phyloP scores from a whole-genome alignment of 208 protist species.

The Wallacemonas sp. region DNA sequence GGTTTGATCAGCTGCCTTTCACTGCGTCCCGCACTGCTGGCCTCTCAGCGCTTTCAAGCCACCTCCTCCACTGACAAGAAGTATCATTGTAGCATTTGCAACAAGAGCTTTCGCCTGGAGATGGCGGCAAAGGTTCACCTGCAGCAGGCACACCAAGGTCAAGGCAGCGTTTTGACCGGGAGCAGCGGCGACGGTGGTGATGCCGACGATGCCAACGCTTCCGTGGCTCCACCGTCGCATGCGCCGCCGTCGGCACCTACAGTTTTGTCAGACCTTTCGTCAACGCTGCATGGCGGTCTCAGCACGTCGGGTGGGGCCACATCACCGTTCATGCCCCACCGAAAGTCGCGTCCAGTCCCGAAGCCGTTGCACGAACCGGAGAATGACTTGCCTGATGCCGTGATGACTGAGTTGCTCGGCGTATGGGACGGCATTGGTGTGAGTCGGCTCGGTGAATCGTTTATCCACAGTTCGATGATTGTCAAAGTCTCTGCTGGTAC shows the following conservation, averaged over 20 bases:
- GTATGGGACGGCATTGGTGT: slow-evolving; percentile 83
- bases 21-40: no score
- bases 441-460: slow-evolving; percentile 56
- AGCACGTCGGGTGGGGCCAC: background rate
- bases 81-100: slow-evolving; percentile 88
- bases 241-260: slow-evolving; percentile 3
- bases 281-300: background rate
- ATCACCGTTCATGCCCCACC: slow-evolving; percentile 11
- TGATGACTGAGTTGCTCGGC: slow-evolving; percentile 67
- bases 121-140: slow-evolving; percentile 88
- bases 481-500: slow-evolving; percentile 82
- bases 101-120: slow-evolving; percentile 84
- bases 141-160: slow-evolving; percentile 77
- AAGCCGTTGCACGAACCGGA: slow-evolving; percentile 84
- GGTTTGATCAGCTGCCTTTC: no score
- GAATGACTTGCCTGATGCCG: slow-evolving; percentile 45
- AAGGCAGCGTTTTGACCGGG: slow-evolving; percentile 61
- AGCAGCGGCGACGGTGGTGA: slow-evolving; percentile 39
- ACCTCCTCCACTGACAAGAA: slow-evolving; percentile 51
- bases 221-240: background rate
- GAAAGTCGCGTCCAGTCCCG: slow-evolving; percentile 46
- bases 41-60: slow-evolving; percentile 30
- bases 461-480: slow-evolving; percentile 90
- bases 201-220: slow-evolving; percentile 6
- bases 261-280: slow-evolving; percentile 4